Conservation (phyloP, 371 early-diverging fungal genomes). For the Sporodiniella umbellata region DNA sequence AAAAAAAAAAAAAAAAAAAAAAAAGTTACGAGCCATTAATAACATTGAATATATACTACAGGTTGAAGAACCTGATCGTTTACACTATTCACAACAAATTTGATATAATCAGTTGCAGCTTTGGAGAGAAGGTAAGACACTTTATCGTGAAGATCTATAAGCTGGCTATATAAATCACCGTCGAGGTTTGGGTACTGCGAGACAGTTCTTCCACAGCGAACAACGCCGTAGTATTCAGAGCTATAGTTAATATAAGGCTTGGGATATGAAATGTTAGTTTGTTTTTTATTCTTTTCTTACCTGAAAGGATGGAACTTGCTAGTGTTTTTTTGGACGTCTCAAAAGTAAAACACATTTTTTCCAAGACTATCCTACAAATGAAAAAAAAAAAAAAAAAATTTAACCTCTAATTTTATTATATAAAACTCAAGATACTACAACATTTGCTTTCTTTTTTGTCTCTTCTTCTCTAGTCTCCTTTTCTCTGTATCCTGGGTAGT, state of each 20-base stretch:
- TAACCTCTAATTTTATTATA: not conserved
- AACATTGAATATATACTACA: not conserved
- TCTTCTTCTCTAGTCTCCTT: not conserved
- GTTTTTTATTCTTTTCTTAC: slow-evolving; percentile 3
- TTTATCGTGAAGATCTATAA: not conserved
- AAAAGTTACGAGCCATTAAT: slow-evolving; percentile 1
- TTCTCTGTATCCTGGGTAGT: not conserved
- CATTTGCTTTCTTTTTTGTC: not conserved
- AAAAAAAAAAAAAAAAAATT: not conserved
- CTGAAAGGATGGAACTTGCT: slow-evolving; percentile 4
- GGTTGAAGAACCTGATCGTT: not conserved
- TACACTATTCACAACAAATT: slow-evolving; percentile 1
- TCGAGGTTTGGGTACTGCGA: slow-evolving; percentile 4
- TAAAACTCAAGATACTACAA: slow-evolving; percentile 2
- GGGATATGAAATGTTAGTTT: not conserved
- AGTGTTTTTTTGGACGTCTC: not conserved
- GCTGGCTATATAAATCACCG: slow-evolving; percentile 1
- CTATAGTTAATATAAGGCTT: not conserved
- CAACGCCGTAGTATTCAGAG: slow-evolving; percentile 1
- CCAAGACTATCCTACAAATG: slow-evolving; percentile 2
- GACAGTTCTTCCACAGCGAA: slow-evolving; percentile 9
- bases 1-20: too few species aligned
- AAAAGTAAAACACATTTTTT: not conserved
- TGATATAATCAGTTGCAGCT: not conserved
- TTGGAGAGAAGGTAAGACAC: not conserved